A percentile compares a stretch with the other conserved stretches of the same genome.
These are phyloP conservation scores for Kodamaea kakaduensis DNA, from an alignment of 805 yeast genomes.

Conservation along the genomic window DNA sequence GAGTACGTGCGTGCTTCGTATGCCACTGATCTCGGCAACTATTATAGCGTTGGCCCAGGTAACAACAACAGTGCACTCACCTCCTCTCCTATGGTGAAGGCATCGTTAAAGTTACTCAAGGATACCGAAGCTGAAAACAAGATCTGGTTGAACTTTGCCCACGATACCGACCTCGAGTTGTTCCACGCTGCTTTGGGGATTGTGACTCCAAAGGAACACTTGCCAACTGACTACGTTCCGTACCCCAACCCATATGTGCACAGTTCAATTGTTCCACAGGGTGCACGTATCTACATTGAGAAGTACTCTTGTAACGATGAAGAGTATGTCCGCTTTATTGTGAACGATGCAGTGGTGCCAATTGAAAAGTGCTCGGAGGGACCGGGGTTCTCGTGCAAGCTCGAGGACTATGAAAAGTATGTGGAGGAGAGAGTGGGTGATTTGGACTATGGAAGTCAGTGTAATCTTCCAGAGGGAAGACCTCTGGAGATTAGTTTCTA, in stretches of 20 bases:
- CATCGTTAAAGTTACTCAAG: conserved; percentile 47
- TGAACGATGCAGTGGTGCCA: conserved; percentile 41
- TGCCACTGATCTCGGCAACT: conserved; percentile 53
- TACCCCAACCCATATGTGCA: conserved; percentile 47
- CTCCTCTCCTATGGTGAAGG: conserved; percentile 54
- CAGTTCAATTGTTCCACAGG: conserved; percentile 37
- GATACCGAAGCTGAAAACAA: conserved; percentile 41
- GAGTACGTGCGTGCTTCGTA: conserved; percentile 65
- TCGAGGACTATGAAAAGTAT: conserved; percentile 30
- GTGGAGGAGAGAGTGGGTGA: conserved; percentile 27
- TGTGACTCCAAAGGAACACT: conserved; percentile 36
- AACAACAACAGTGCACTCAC: conserved; percentile 51
- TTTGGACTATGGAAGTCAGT: conserved; percentile 23
- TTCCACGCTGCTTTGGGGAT: conserved; percentile 65
- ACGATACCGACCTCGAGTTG: conserved; percentile 65
- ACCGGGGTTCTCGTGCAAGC: conserved; percentile 43
- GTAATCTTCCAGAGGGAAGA: conserved; percentile 20
- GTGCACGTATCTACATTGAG: conserved; percentile 38
- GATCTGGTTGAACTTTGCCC: conserved; percentile 68
- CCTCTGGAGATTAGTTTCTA: conserved; percentile 21
- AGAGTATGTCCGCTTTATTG: conserved; percentile 35
- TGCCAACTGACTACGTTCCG: conserved; percentile 44
- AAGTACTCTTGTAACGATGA: conserved; percentile 30
- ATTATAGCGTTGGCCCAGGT: conserved; percentile 64
- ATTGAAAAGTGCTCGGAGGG: conserved; percentile 32